Evolutionary conservation across 2,329 filamentous ascomycete species (phyloP).

Genomic region (Diaporthe sp.): DNA sequence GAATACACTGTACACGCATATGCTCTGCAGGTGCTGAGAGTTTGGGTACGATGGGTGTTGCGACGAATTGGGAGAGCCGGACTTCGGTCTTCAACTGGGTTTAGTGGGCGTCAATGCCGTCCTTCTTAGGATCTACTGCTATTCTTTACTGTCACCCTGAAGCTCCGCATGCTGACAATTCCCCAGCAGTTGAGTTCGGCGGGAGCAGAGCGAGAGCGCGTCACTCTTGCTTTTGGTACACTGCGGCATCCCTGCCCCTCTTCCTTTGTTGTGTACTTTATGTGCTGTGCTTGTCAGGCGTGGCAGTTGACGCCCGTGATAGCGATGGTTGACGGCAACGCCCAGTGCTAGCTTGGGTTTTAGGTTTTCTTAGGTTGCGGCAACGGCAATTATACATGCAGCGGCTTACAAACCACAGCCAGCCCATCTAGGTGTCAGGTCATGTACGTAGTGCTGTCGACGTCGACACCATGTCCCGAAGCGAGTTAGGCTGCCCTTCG

Average conservation of each 20-base stretch:
- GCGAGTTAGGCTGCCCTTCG: conserved; percentile 4
- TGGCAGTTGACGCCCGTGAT: conserved; percentile 12
- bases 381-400: background rate
- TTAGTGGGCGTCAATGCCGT: conserved; percentile 18
- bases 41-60: background rate
- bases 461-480: background rate
- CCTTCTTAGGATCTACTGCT: conserved; percentile 4
- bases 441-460: background rate
- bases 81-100: conserved; percentile 21
- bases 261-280: too few relatives aligned
- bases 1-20: background rate
- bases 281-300: background rate
- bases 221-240: background rate
- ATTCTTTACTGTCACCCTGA: conserved; percentile 18
- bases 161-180: conserved; percentile 28
- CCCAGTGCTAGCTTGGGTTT: conserved; percentile 22
- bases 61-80: conserved; percentile 28
- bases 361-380: conserved; percentile 26
- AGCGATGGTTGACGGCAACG: background rate
- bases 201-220: background rate
- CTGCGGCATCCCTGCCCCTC: background rate
- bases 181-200: conserved; percentile 7
- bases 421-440: background rate
- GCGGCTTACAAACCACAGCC: background rate
- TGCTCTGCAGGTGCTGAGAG: background rate